Evolutionary conservation across 441 rosid species (phyloP), one percentile per base, ranked within the genome.

Genomic region (Flueggea neowawraea): DNA sequence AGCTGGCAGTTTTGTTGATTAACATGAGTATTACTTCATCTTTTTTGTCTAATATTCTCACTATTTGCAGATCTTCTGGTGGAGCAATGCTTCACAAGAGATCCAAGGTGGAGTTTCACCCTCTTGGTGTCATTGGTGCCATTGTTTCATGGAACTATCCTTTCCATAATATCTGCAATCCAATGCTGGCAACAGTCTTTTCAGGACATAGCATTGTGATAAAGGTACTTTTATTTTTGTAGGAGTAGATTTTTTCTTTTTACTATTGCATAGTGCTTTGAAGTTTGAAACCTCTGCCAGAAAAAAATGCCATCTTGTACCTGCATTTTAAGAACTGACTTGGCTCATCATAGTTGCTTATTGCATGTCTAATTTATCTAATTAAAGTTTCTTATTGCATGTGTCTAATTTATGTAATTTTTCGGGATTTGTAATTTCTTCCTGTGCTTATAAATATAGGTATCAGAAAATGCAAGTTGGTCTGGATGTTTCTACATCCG

Each of bases 61-160:
- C 53, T 69, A 22, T 60, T 61, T 65, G 67, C 75, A 95, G 98
- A 68, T 89, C 90, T 77, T 85, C 89, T 69, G 99, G 99, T 69
- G 82, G 98, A 80, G 87, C 99, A 65, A 95, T 91, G 99, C 66
- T 91, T 82, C 86, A 91, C 78, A 91, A 95, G 80, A 84, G 67
- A 71, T 76, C 99, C 69, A 88, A 72, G 82, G 99, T 95, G 63
- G 99, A 95, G 72, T 86, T 90, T 66, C 84, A 89, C 72, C 99
- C 99, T 14, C 93, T 91, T 70, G 98, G 98, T 72, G 97, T 91
- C 63, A 75, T 95, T 28, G 98, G 99, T 73, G 99, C 99, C 64
- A 91, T 95, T 63, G 98, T 95, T 69, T 94, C 99, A 0, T 91
- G 98, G 99, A 95, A 95, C 81, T 95, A 95, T 77, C 98, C 99